These are phyloP conservation scores for Plasmodium fragile DNA, from an alignment of 169 alveolate species.

Conservation along the genomic window DNA sequence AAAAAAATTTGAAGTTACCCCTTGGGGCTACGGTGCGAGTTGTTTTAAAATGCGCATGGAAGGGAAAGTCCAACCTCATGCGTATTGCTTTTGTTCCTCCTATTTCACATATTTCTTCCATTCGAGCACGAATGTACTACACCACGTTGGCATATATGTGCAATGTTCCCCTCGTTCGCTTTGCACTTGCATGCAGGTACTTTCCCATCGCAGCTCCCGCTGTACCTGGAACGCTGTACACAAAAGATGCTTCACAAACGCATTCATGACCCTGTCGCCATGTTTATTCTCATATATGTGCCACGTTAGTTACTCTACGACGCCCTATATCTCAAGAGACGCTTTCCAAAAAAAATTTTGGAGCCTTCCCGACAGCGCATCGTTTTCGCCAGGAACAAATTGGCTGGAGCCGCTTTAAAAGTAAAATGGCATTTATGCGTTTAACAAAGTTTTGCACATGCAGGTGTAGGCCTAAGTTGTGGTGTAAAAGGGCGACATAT, in stretches of 20 bases:
- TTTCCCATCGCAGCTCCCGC: neutral
- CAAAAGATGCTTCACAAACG: neutral
- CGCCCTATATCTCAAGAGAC: neutral
- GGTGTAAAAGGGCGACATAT: neutral
- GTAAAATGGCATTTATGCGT: neutral
- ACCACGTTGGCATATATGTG: neutral
- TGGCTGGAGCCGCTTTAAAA: neutral
- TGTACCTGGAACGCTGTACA: neutral
- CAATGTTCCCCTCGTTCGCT: neutral
- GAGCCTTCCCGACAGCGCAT: neutral
- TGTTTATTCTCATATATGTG: neutral
- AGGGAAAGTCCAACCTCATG: neutral
- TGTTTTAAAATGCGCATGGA: neutral
- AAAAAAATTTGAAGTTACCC: neutral
- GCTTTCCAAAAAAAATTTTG: neutral
- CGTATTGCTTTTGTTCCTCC: neutral
- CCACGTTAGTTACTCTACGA: neutral
- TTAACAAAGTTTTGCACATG: neutral
- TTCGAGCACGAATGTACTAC: neutral
- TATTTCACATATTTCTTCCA: neutral
- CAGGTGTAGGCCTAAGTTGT: neutral
- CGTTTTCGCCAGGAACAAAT: neutral
- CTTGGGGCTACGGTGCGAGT: neutral
- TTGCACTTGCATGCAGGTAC: conserved; percentile 15
- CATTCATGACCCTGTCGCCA: neutral